Conservation (phyloP, 179 eudicot species). For the Gypsophila paniculata region DNA sequence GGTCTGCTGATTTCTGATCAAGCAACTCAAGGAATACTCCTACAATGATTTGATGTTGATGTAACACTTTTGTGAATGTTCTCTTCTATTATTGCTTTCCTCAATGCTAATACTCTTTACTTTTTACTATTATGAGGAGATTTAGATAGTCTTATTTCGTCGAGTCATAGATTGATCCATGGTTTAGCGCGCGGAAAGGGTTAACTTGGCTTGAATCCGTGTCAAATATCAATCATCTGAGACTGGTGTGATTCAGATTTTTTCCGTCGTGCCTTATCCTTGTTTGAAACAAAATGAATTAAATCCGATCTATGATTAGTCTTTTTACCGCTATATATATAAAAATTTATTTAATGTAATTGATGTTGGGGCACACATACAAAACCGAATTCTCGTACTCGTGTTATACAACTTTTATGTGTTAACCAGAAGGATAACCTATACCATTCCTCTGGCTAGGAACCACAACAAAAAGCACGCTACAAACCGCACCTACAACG, state of each 20-base stretch:
- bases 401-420: too few species aligned
- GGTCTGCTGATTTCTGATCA: neutral
- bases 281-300: neutral
- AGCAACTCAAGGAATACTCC: neutral
- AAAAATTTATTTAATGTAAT: too few species aligned
- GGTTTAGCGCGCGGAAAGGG: neutral
- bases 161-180: neutral
- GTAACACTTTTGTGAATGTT: neutral
- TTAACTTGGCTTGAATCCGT: too few species aligned
- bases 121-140: neutral
- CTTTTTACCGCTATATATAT: too few species aligned
- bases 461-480: slow-evolving; percentile 27
- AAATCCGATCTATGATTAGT: too few species aligned
- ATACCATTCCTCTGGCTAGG: slow-evolving; percentile 16
- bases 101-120: neutral
- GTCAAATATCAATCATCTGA: too few species aligned
- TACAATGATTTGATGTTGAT: neutral
- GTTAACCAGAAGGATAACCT: slow-evolving; percentile 28
- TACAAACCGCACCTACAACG: slow-evolving; percentile 40
- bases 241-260: too few species aligned
- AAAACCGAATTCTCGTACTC: neutral
- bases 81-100: neutral
- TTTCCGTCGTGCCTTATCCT: too few species aligned
- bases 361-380: neutral
- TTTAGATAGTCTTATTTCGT: too few species aligned